A percentile compares a stretch with the other conserved stretches of the same genome.
Evolutionary conservation across 805 yeast genomes (phyloP).

Genomic region (Ogataea pini): DNA sequence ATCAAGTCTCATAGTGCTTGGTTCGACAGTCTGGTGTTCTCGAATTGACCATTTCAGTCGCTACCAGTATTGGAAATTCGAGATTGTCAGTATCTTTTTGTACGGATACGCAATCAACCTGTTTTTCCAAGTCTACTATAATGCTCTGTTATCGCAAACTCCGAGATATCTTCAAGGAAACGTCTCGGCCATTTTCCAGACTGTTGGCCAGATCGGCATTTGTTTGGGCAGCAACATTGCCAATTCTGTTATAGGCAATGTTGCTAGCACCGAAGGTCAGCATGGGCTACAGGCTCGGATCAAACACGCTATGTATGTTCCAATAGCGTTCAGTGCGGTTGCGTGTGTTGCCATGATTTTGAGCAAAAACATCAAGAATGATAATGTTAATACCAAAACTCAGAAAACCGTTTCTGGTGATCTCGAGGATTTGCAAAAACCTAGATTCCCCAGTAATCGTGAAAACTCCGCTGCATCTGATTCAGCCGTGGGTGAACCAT

Average conservation of each 20-base stretch:
- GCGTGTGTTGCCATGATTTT: constrained; percentile 6
- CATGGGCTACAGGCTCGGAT: not conserved
- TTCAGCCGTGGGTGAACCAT: not conserved
- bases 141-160: constrained; percentile 34
- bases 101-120: constrained; percentile 27
- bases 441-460: not conserved
- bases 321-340: constrained; percentile 9
- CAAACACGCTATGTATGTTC: constrained; percentile 12
- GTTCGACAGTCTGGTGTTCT: constrained; percentile 25
- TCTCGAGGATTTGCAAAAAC: not conserved
- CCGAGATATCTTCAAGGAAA: constrained; percentile 43
- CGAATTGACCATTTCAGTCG: constrained; percentile 18
- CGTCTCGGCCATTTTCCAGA: constrained; percentile 39
- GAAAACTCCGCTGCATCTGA: not conserved
- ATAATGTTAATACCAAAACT: too few relatives aligned
- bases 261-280: not conserved
- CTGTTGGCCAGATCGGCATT: constrained; percentile 38
- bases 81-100: constrained; percentile 27
- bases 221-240: constrained; percentile 33
- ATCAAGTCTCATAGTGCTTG: constrained; percentile 16
- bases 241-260: constrained; percentile 24
- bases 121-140: constrained; percentile 38
- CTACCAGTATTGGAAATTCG: constrained; percentile 28
- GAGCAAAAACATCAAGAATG: constrained; percentile 4
- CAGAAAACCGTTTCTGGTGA: too few relatives aligned